A percentile compares a stretch with the other conserved stretches of the same genome.
These are phyloP conservation scores for Tilletiopsis washingtonensis DNA, from an alignment of 1,284 basidiomycete genomes.

Conservation along the genomic window DNA sequence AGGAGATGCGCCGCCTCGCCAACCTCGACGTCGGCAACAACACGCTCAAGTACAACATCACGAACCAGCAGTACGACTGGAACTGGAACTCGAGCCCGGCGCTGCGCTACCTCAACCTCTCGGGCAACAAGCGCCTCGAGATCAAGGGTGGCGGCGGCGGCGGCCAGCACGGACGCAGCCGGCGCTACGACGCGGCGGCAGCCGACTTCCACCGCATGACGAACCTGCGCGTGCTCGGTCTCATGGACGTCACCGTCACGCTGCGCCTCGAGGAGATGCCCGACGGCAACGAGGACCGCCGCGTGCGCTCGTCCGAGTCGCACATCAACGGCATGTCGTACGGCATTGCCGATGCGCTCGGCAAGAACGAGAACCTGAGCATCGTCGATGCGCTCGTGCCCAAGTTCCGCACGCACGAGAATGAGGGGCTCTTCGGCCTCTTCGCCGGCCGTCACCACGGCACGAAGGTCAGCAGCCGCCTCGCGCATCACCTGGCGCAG, in stretches of 20 bases:
- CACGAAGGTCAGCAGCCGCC: constrained; percentile 52
- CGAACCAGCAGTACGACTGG: constrained; percentile 99
- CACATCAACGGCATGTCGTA: constrained; percentile 90
- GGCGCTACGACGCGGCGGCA: constrained; percentile 50
- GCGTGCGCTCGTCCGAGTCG: constrained; percentile 83
- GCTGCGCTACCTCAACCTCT: constrained; percentile 79
- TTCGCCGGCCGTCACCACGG: constrained; percentile 61
- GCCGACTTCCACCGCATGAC: constrained; percentile 80
- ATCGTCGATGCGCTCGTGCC: constrained; percentile 92
- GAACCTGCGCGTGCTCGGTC: constrained; percentile 76
- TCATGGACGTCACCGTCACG: constrained; percentile 95
- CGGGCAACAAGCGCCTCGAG: constrained; percentile 78
- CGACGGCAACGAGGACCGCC: constrained; percentile 82
- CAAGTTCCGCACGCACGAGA: constrained; percentile 66
- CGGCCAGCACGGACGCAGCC: constrained; percentile 16
- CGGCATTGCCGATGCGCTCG: constrained; percentile 92
- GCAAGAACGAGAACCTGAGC: constrained; percentile 56
- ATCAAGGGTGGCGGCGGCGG: constrained; percentile 57
- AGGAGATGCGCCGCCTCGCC: constrained; percentile 69
- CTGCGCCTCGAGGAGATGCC: constrained; percentile 51
- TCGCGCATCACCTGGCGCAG: constrained; percentile 50
- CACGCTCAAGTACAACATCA: constrained; percentile 91
- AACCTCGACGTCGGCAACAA: constrained; percentile 93
- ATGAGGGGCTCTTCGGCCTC: constrained; percentile 92
- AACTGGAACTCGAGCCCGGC: constrained; percentile 99